phyloP scores from a whole-genome alignment of 2,329 filamentous ascomycete genomes.

The Lecanoromycetidae sp. region DNA sequence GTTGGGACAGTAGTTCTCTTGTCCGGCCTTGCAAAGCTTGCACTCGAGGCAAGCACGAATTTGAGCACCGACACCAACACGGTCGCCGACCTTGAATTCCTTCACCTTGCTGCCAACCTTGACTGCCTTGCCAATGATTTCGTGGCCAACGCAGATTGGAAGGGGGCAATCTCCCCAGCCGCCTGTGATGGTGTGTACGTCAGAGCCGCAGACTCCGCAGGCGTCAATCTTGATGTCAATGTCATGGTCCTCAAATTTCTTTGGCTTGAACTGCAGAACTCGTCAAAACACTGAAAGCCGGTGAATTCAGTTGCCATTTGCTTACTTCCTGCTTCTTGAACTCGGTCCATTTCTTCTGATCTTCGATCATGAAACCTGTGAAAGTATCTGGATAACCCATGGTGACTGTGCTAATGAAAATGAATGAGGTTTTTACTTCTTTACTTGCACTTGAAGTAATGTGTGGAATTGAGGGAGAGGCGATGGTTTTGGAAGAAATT shows the following conservation, averaged over 20 bases:
- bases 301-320: not conserved
- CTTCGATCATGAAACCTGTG: conserved; percentile 41
- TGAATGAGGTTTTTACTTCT: not conserved
- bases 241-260: conserved; percentile 77
- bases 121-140: conserved; percentile 58
- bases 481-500: not conserved
- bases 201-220: conserved; percentile 64
- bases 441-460: not conserved
- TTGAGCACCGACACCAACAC: conserved; percentile 59
- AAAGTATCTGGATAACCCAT: conserved; percentile 37
- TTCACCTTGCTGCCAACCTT: conserved; percentile 55
- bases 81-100: conserved; percentile 47
- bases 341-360: conserved; percentile 52
- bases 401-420: conserved; percentile 10
- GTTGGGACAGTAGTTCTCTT: conserved; percentile 57
- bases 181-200: conserved; percentile 55
- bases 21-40: conserved; percentile 52
- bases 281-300: not conserved
- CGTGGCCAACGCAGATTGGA: conserved; percentile 44
- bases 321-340: conserved; percentile 46
- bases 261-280: conserved; percentile 55
- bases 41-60: conserved; percentile 53
- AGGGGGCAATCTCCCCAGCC: conserved; percentile 32
- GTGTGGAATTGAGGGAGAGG: not conserved
- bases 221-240: conserved; percentile 78